Evolutionary conservation across 1,284 basidiomycete species (phyloP).

Genomic region (Trametes polyzona): DNA sequence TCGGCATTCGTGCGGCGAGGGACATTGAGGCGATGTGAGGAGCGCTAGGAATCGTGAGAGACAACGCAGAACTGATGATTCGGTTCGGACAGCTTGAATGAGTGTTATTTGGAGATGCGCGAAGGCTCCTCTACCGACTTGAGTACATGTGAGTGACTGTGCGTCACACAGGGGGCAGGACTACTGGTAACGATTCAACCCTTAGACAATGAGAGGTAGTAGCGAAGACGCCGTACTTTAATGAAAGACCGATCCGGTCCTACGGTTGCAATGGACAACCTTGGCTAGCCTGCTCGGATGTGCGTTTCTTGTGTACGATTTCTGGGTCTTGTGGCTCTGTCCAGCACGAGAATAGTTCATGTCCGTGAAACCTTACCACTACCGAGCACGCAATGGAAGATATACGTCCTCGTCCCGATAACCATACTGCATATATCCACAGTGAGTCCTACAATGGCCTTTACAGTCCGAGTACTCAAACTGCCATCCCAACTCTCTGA

Average conservation of each 20-base stretch:
- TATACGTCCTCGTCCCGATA: no score
- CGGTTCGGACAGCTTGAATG: conserved; percentile 49
- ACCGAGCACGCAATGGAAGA: no score
- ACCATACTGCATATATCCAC: no score
- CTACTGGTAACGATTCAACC: background rate
- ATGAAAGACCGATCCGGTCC: no score
- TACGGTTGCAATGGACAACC: no score
- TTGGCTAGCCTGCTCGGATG: no score
- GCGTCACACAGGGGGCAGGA: no score
- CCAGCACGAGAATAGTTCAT: background rate
- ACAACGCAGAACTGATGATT: background rate
- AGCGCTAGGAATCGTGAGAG: no score
- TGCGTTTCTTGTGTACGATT: no score
- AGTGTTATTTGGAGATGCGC: conserved; percentile 64
- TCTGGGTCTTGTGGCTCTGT: background rate
- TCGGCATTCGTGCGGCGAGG: conserved; percentile 65
- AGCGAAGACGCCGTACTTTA: no score
- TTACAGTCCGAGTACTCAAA: background rate
- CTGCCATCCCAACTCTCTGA: background rate
- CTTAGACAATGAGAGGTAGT: conserved; percentile 14
- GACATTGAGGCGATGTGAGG: conserved; percentile 63
- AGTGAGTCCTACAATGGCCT: no score
- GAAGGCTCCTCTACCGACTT: conserved; percentile 46
- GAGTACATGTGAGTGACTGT: conserved; percentile 23
- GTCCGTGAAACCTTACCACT: no score